A percentile compares a stretch with the other conserved stretches of the same genome.
Evolutionary conservation across 164 flowering plant genomes (phyloP).

Genomic region (Magnolia kwangsiensis): DNA sequence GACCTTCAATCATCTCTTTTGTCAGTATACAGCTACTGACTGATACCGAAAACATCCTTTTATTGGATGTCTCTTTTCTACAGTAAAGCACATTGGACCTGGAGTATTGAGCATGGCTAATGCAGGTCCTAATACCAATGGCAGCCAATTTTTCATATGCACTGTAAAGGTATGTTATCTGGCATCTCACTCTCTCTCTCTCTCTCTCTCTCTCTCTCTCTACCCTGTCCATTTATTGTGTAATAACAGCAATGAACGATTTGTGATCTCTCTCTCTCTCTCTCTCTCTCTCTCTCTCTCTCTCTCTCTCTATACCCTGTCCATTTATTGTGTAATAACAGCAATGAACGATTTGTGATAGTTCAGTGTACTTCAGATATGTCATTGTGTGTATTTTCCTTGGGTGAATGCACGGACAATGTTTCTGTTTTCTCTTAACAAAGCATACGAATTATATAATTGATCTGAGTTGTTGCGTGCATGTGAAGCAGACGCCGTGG

Average conservation of each 20-base stretch:
- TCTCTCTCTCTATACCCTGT: too few relatives aligned
- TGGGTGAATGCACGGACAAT: neutral
- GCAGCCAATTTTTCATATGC: conserved; percentile 87
- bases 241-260: too few relatives aligned
- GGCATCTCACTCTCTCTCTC: too few relatives aligned
- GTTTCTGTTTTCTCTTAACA: too few relatives aligned
- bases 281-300: too few relatives aligned
- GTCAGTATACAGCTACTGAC: too few relatives aligned
- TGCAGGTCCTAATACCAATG: conserved; percentile 77
- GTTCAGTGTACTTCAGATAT: neutral
- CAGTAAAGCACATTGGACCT: conserved; percentile 74
- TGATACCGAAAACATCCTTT: too few relatives aligned
- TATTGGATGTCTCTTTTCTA: conserved; percentile 12
- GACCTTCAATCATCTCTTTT: too few relatives aligned
- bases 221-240: too few relatives aligned
- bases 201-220: too few relatives aligned
- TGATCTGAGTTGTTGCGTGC: conserved; percentile 12
- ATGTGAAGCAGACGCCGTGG: conserved; percentile 64
- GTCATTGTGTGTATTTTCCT: too few relatives aligned
- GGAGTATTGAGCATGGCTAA: conserved; percentile 90
- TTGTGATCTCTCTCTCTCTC: too few relatives aligned
- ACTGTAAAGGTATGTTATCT: conserved; percentile 49
- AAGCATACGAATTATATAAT: neutral
- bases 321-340: neutral
- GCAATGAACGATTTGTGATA: neutral